Percentiles rank a stretch among this genome's conserved stretches.
phyloP scores from a whole-genome alignment of 768 basidiomycete genomes.

The Suillus weaverae region DNA sequence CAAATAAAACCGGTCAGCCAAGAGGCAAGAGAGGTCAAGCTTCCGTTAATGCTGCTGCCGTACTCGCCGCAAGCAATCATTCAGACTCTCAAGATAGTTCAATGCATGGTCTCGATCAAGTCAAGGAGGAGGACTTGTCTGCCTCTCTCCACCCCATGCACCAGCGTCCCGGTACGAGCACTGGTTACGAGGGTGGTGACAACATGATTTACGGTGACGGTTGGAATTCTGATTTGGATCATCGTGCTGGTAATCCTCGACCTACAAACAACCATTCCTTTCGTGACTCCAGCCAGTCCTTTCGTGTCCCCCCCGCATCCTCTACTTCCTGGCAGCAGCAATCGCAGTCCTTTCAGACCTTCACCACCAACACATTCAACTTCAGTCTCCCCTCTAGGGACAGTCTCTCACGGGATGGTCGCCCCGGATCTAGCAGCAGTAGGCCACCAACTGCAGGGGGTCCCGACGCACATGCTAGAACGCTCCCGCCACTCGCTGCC shows the following conservation, averaged over 20 bases:
- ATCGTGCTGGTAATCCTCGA: slow-evolving; percentile 37
- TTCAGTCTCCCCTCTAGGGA: slow-evolving; percentile 38
- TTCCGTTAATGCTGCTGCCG: slow-evolving; percentile 18
- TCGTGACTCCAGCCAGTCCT: slow-evolving; percentile 81
- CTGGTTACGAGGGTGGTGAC: slow-evolving; percentile 64
- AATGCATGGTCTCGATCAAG: slow-evolving; percentile 25
- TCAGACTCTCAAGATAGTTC: slow-evolving; percentile 17
- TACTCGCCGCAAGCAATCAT: slow-evolving; percentile 20
- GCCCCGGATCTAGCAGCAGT: slow-evolving; percentile 49
- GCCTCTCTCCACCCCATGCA: slow-evolving; percentile 32
- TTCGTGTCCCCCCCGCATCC: slow-evolving; percentile 61
- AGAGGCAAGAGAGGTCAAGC: slow-evolving; percentile 41
- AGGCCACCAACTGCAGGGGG: slow-evolving; percentile 55
- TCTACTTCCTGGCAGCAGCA: slow-evolving; percentile 41
- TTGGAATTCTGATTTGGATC: slow-evolving; percentile 41
- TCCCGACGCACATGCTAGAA: slow-evolving; percentile 43
- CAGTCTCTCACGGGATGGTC: slow-evolving; percentile 36
- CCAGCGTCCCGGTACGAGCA: slow-evolving; percentile 70
- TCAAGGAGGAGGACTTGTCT: slow-evolving; percentile 45
- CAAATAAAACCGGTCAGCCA: slow-evolving; percentile 39
- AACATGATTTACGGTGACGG: slow-evolving; percentile 30
- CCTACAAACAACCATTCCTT: slow-evolving; percentile 61
- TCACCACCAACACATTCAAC: slow-evolving; percentile 47
- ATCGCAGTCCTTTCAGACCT: slow-evolving; percentile 72
- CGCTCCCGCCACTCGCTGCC: slow-evolving; percentile 73